Percentiles rank a stretch among this genome's conserved stretches.
Conservation (phyloP, 2,329 filamentous ascomycete genomes). For the Ophiosphaerella herpotricha region DNA sequence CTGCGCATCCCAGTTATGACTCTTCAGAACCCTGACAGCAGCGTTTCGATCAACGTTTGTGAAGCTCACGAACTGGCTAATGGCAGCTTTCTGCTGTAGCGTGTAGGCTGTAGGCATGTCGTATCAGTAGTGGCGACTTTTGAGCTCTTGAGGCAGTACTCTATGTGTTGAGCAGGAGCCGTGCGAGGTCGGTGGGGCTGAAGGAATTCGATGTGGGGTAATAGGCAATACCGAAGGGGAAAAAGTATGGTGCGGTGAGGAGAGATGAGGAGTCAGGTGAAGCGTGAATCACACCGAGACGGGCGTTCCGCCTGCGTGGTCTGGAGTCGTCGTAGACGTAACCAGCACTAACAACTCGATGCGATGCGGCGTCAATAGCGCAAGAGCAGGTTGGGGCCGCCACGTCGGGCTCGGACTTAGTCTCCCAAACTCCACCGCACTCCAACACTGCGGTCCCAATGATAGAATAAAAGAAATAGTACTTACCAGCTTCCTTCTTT, state of each 20-base stretch:
- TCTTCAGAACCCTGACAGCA: conserved; percentile 52
- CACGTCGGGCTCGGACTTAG: background rate
- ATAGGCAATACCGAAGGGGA: background rate
- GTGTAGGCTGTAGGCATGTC: conserved; percentile 55
- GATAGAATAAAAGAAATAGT: background rate
- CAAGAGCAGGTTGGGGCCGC: background rate
- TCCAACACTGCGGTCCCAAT: background rate
- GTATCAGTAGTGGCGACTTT: conserved; percentile 20
- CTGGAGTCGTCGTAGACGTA: background rate
- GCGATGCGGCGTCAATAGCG: conserved; percentile 22
- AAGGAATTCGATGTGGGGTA: background rate
- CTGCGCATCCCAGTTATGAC: conserved; percentile 51
- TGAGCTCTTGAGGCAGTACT: background rate
- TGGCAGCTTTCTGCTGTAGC: conserved; percentile 52
- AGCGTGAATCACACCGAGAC: too few species aligned
- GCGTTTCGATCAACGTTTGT: conserved; percentile 52
- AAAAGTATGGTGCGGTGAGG: conserved; percentile 3
- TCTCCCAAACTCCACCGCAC: background rate
- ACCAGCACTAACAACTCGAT: background rate
- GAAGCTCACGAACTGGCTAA: conserved; percentile 51
- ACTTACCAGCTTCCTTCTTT: background rate
- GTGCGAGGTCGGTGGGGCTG: conserved; percentile 6
- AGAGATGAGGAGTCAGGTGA: background rate
- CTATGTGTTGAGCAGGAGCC: background rate
- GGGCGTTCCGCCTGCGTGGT: background rate